Conservation (phyloP, 2,329 filamentous ascomycete species). For the Chrysoporthe austroafricana region DNA sequence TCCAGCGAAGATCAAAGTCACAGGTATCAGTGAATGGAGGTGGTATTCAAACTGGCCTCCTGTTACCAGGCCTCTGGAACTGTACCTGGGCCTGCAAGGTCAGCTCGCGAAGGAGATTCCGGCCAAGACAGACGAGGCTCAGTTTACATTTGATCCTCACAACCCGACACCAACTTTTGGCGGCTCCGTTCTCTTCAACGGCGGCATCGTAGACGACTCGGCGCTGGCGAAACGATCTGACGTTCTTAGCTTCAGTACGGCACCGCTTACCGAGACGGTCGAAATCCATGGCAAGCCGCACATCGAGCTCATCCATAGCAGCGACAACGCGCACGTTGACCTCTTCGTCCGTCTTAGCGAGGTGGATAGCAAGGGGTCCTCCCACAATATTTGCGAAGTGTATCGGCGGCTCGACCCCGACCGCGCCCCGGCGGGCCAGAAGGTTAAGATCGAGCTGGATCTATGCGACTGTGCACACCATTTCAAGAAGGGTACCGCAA, state of each 20-base stretch:
- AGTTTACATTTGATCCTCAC: conserved; percentile 34
- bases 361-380: conserved; percentile 32
- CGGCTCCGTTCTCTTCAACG: conserved; percentile 22
- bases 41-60: conserved; percentile 29
- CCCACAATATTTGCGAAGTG: conserved; percentile 33
- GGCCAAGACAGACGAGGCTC: neutral
- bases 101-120: neutral
- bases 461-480: conserved; percentile 32
- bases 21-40: conserved; percentile 23
- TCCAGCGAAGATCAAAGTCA: conserved; percentile 19
- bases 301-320: conserved; percentile 33
- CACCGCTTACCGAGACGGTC: conserved; percentile 29
- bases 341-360: conserved; percentile 34
- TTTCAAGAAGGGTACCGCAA: conserved; percentile 31
- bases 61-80: conserved; percentile 10
- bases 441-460: conserved; percentile 23
- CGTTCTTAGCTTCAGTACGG: conserved; percentile 32
- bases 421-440: neutral
- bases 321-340: conserved; percentile 33
- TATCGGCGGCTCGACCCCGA: conserved; percentile 31
- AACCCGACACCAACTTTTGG: conserved; percentile 34
- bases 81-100: conserved; percentile 19
- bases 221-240: conserved; percentile 31
- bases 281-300: conserved; percentile 32
- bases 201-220: conserved; percentile 31